phyloP scores from a whole-genome alignment of 1,139 yeast species.

The Suzukiozyma palmioleophila region DNA sequence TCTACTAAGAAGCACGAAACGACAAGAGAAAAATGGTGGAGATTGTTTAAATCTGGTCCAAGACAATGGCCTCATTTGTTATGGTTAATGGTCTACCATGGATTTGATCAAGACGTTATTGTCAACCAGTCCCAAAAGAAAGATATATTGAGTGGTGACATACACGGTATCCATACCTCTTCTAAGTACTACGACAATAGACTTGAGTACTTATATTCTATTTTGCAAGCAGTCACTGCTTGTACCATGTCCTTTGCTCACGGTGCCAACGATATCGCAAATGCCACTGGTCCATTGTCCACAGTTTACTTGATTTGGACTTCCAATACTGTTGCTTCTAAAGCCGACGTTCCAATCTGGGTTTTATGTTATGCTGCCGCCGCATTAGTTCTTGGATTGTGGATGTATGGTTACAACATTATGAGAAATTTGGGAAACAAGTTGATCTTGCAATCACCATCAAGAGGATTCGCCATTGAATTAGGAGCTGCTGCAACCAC shows the following conservation, averaged over 20 bases:
- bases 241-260: constrained; percentile 81
- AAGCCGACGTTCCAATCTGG: constrained; percentile 69
- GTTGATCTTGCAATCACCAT: constrained; percentile 71
- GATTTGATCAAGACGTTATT: constrained; percentile 64
- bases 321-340: constrained; percentile 41
- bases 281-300: constrained; percentile 74
- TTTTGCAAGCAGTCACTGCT: constrained; percentile 71
- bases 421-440: constrained; percentile 73
- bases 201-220: constrained; percentile 65
- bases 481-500: constrained; percentile 76
- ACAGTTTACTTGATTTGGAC: constrained; percentile 63
- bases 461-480: constrained; percentile 77
- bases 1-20: constrained; percentile 13
- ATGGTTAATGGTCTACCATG: constrained; percentile 52
- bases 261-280: constrained; percentile 77
- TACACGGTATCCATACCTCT: constrained; percentile 48
- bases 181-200: constrained; percentile 70
- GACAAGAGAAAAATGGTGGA: constrained; percentile 42
- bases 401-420: constrained; percentile 72
- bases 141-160: constrained; percentile 35
- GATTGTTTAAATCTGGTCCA: constrained; percentile 42
- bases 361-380: constrained; percentile 65
- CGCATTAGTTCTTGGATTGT: constrained; percentile 63
- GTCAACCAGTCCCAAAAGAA: constrained; percentile 36
- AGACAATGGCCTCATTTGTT: constrained; percentile 49